Evolutionary conservation across 352 stramenopile genomes (phyloP).

Genomic region (Pythium oligandrum): DNA sequence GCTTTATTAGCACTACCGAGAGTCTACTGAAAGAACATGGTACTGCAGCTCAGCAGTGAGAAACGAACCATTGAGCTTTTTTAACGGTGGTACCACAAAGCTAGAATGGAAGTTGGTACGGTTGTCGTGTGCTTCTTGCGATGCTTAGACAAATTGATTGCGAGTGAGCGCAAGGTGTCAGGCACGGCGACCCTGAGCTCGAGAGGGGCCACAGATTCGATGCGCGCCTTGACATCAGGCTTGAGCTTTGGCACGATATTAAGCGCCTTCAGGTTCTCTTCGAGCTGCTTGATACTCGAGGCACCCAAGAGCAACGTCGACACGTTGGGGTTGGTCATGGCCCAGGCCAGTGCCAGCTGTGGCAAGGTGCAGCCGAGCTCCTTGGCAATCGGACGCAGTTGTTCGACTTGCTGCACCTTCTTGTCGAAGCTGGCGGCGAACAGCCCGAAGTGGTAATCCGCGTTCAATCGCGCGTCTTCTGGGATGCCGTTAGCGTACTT

Average conservation of each 20-base stretch:
- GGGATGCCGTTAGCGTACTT: conserved; percentile 35
- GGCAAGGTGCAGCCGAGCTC: conserved; percentile 28
- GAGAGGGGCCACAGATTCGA: conserved; percentile 29
- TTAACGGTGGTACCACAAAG: no score
- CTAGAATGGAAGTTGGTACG: no score
- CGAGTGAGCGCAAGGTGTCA: no score
- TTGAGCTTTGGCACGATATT: conserved; percentile 26
- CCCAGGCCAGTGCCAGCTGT: conserved; percentile 49
- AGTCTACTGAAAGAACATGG: no score
- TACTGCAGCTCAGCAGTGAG: no score
- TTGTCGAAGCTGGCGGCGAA: conserved; percentile 8
- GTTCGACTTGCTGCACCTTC: conserved; percentile 11
- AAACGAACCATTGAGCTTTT: no score
- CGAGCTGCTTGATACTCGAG: conserved; percentile 31
- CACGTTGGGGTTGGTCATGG: conserved; percentile 31
- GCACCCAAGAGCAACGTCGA: conserved; percentile 33
- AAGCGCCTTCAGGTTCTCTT: conserved; percentile 39
- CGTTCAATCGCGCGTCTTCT: conserved; percentile 14
- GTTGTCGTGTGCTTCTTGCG: no score
- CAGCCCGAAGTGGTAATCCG: conserved; percentile 19
- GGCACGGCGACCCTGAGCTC: conserved; percentile 7
- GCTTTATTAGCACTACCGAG: no score
- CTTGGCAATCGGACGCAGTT: conserved; percentile 20
- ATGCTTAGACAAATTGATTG: no score
- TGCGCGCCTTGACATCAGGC: conserved; percentile 27